A percentile compares a stretch with the other conserved stretches of the same genome.
Evolutionary conservation across 768 basidiomycete genomes (phyloP).

Genomic region (Lactarius deliciosus): DNA sequence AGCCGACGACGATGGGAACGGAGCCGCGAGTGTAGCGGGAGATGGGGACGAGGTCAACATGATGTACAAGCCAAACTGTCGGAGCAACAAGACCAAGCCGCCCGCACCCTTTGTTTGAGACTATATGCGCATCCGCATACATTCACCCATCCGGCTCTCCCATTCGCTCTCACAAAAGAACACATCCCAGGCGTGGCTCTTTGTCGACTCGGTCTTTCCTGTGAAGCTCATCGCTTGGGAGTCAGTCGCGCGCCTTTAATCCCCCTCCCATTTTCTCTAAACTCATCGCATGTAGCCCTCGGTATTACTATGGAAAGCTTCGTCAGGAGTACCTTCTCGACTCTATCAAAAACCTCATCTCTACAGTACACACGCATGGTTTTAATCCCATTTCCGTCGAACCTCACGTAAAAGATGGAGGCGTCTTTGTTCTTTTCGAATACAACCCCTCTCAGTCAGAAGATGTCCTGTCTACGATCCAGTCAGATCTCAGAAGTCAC

Average conservation of each 20-base stretch:
- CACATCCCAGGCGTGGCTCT: conserved; percentile 55
- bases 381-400: conserved; percentile 66
- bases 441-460: conserved; percentile 43
- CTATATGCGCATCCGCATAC: conserved; percentile 18
- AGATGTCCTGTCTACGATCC: conserved; percentile 46
- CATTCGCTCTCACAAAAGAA: conserved; percentile 30
- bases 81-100: background rate
- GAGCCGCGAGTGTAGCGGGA: conserved; percentile 35
- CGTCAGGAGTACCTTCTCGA: conserved; percentile 59
- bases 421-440: conserved; percentile 75
- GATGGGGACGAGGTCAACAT: conserved; percentile 29
- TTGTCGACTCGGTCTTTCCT: conserved; percentile 78
- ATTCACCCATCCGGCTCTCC: conserved; percentile 10
- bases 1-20: conserved; percentile 29
- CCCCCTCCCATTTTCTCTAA: conserved; percentile 5
- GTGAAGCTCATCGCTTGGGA: conserved; percentile 70
- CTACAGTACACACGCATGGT: conserved; percentile 50
- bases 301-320: conserved; percentile 60
- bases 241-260: conserved; percentile 42
- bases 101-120: no score
- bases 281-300: conserved; percentile 45
- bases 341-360: conserved; percentile 48
- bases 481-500: conserved; percentile 47
- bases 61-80: conserved; percentile 43
- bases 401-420: conserved; percentile 77